These are phyloP conservation scores for Cercophora samala DNA, from an alignment of 495 filamentous ascomycete genomes.

Conservation along the genomic window DNA sequence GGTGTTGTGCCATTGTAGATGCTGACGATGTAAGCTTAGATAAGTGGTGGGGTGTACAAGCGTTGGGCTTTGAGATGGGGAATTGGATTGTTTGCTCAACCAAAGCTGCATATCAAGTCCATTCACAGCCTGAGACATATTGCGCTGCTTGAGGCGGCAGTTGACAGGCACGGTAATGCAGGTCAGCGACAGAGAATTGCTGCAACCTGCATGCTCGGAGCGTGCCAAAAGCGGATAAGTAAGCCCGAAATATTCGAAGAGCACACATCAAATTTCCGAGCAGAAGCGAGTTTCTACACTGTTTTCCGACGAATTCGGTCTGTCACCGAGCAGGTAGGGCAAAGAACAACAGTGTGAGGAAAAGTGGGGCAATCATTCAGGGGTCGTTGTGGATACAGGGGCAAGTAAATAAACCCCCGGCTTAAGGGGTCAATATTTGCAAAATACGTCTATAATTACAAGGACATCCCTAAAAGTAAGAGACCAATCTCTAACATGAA, in stretches of 20 bases:
- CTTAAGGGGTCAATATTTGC: not conserved
- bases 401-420: not conserved
- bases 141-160: not conserved
- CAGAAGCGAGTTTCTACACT: no score
- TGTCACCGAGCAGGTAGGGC: not conserved
- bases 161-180: not conserved
- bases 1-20: not conserved
- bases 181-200: not conserved
- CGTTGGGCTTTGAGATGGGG: no score
- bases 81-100: not conserved
- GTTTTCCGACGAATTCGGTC: not conserved
- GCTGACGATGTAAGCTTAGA: not conserved
- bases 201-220: not conserved
- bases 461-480: no score
- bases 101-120: not conserved
- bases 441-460: not conserved
- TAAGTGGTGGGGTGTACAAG: no score
- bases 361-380: not conserved
- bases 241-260: not conserved
- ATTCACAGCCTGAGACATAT: not conserved
- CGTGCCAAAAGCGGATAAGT: constrained; percentile 3
- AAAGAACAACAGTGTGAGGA: not conserved
- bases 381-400: not conserved
- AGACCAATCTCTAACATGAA: not conserved
- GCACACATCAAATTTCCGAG: no score